Conservation (phyloP, 139 green algal species). For the Chlorella sp. region DNA sequence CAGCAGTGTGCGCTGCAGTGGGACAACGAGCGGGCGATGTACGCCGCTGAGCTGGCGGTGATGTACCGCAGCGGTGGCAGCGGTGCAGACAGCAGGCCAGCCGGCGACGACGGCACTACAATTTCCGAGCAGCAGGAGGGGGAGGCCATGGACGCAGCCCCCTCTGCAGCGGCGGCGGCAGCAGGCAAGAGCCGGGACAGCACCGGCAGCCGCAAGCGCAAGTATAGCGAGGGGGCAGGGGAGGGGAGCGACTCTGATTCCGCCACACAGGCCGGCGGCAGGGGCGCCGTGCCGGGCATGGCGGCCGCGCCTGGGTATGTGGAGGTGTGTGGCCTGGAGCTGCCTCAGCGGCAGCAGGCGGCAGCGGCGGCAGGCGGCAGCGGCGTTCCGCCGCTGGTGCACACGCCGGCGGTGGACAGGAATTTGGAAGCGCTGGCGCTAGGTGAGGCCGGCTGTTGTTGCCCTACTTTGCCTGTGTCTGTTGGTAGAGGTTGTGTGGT, state of each 20-base stretch:
- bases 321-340: slow-evolving; percentile 64
- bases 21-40: slow-evolving; percentile 44
- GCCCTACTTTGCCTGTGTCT: too few relatives aligned
- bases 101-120: too few relatives aligned
- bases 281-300: neutral
- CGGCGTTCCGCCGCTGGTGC: slow-evolving; percentile 39
- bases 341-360: slow-evolving; percentile 39
- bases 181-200: slow-evolving; percentile 17
- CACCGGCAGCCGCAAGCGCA: slow-evolving; percentile 43
- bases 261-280: neutral
- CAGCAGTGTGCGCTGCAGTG: slow-evolving; percentile 38
- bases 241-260: neutral
- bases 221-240: neutral
- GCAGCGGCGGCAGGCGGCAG: neutral
- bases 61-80: slow-evolving; percentile 43
- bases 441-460: slow-evolving; percentile 39
- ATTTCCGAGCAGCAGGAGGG: neutral
- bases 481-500: neutral
- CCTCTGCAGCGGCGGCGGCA: neutral
- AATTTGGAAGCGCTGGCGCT: slow-evolving; percentile 76
- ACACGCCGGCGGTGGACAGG: slow-evolving; percentile 54
- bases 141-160: neutral
- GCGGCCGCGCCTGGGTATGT: slow-evolving; percentile 39
- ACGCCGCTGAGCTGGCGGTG: slow-evolving; percentile 50
- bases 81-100: neutral